Evolutionary conservation across 2,329 filamentous ascomycete species (phyloP), one percentile per base, ranked within the genome.

Genomic region (Periconia digitata): DNA sequence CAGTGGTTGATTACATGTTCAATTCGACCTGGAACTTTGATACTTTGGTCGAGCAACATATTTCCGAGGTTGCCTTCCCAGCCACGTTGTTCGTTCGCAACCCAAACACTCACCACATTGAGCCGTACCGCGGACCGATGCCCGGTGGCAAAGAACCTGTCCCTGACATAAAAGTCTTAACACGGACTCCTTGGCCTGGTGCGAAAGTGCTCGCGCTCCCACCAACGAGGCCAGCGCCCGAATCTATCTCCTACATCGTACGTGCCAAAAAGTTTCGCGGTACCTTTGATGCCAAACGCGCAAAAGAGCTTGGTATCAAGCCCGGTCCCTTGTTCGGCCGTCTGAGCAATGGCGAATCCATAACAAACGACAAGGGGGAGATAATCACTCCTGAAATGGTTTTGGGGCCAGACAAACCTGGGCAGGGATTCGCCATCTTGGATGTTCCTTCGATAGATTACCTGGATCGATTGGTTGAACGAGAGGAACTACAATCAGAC

Each of bases 301-400:
- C 91, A 0, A 78, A 74, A 51, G 76, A 74, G 22, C 73, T 91
- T 2, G 86, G 86, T 1, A 81, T 97, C 0, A 72, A 74, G 17
- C 79, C 76, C 44, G 85, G 83, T 1, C 67, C 57, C 0, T 74
- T 85, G 41, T 95, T 80, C 69, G 76, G 76, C 29, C 60, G 69
- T 12, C 76, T 99, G 37, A 78, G 85, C 0, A 67, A 63, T 1
- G 90, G 91, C 2, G 56, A 85, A 53, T 84, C 71, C 40, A 84
- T 94, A 1, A 72, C 76, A 44, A 84, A 83, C 20, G 74, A 77
- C 13, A 80, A 86, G 59, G 91, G 90, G 4, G 78, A 76, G 6
- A 80, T 79, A 0, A 82, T 99, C 23, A 94, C 86, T 0, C 87
- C 92, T 1, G 88, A 94, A 0, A 94, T 95, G 86, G 91, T 97